These are phyloP conservation scores for Trichophaea hybrida DNA, from an alignment of 2,329 filamentous ascomycete genomes.

Conservation along the genomic window DNA sequence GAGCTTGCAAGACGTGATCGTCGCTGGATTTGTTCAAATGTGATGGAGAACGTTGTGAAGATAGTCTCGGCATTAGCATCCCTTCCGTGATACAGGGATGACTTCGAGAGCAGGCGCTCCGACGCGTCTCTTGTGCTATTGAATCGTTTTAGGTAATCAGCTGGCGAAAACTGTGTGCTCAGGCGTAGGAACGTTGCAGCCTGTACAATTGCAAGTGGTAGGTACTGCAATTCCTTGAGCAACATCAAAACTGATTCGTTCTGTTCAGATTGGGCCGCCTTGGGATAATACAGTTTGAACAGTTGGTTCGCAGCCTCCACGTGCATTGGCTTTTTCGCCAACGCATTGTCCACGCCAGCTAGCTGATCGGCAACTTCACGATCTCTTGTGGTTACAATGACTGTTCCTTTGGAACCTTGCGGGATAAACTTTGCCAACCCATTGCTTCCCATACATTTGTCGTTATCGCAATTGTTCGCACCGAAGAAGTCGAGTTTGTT, in stretches of 20 bases:
- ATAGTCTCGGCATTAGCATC: background rate
- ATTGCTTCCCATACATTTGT: background rate
- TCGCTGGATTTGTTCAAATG: background rate
- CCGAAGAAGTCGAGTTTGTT: background rate
- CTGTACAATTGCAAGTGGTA: slow-evolving; percentile 11
- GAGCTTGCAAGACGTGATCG: background rate
- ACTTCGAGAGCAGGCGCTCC: background rate
- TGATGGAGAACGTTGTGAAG: background rate
- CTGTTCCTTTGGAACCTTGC: slow-evolving; percentile 6
- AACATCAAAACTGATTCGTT: background rate
- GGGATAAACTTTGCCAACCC: slow-evolving; percentile 4
- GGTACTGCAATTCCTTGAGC: slow-evolving; percentile 3
- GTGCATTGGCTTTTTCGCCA: background rate
- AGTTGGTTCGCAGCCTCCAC: background rate
- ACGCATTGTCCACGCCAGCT: background rate
- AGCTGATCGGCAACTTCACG: background rate
- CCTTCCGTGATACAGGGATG: background rate
- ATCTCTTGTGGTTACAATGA: slow-evolving; percentile 14
- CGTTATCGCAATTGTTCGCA: no score
- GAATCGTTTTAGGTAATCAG: background rate
- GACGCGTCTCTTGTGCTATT: background rate
- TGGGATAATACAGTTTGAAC: background rate
- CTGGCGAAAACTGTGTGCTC: background rate
- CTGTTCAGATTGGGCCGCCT: background rate
- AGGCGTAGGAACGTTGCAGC: background rate